A percentile compares a stretch with the other conserved stretches of the same genome.
These are phyloP conservation scores for Cochlearia excelsa DNA, from an alignment of 345 rosid genomes.

Conservation along the genomic window DNA sequence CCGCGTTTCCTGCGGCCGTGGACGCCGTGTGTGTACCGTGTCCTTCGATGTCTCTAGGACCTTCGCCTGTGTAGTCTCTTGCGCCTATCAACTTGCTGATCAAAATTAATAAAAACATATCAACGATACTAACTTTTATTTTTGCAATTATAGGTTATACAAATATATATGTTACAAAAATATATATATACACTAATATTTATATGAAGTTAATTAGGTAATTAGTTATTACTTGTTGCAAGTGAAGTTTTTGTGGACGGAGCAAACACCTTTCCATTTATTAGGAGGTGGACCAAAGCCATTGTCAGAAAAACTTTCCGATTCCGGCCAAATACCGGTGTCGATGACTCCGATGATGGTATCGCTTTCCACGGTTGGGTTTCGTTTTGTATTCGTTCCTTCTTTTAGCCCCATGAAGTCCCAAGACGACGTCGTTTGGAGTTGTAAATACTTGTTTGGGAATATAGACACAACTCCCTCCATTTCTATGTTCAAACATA, in stretches of 20 bases:
- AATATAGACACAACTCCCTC: conserved; percentile 52
- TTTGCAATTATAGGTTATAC: neutral
- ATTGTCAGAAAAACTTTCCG: conserved; percentile 42
- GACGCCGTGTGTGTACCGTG: conserved; percentile 63
- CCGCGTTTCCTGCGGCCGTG: conserved; percentile 47
- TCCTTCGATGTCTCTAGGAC: conserved; percentile 33
- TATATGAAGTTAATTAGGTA: neutral
- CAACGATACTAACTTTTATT: neutral
- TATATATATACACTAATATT: too few relatives aligned
- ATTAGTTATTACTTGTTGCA: conserved; percentile 45
- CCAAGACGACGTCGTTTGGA: conserved; percentile 59
- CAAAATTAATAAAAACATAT: neutral
- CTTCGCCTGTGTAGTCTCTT: conserved; percentile 33
- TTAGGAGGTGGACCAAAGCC: conserved; percentile 51
- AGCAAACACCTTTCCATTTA: conserved; percentile 37
- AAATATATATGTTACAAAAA: too few relatives aligned
- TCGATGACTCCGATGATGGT: conserved; percentile 43
- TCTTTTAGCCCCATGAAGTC: conserved; percentile 47
- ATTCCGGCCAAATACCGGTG: conserved; percentile 53
- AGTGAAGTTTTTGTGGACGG: conserved; percentile 43
- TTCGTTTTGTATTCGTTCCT: conserved; percentile 16
- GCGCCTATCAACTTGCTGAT: conserved; percentile 54
- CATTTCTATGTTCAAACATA: conserved; percentile 26
- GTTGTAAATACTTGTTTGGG: conserved; percentile 32
- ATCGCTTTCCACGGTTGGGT: conserved; percentile 33